Evolutionary conservation across 106 monocot genomes (phyloP), one percentile per base, ranked within the genome.

Genomic region (Dioscorea alata): DNA sequence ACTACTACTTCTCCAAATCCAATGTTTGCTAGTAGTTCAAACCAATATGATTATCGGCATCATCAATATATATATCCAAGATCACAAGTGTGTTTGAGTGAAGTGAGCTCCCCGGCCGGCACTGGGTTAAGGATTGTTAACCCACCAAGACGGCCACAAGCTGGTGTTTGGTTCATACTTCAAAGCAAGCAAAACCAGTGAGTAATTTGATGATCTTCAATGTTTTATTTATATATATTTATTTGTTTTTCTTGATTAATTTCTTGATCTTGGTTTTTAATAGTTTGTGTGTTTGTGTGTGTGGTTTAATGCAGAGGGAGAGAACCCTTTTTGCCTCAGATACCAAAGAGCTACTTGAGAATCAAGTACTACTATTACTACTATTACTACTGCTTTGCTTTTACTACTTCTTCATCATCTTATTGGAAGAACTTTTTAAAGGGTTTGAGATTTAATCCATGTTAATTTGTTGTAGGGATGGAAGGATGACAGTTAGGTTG

Each of bases 401-500:
- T 12, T 48, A 6, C 22, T 16, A 23, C 22, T 48, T 21, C 23
- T 23, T 18, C 50, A 23, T 25, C 20, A 8, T 48, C 23, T 20
- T 56, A 35, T 33, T 19, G 20, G 21, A 48, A 56, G 5, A 9
- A 24, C 2, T 33, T 6, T 10, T 33, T 16, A 42, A 42, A 42
- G 10, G 42, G 42, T 20, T 75, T 12, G 50, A 32, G 28, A 28
- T 28, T 28, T 28, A 28, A 28, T 28, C 28, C 28, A 28, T 66
- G 8, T 6, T 34, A 7, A 4, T 34, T 42, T 57, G 2, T 59
- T 49, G 4, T 20, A 89, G 89, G 74, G 82, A 89, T 79, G 85
- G 79, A 71, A 89, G 82, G 73, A 89, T 89, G 85, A 82, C 85
- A 60, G 66, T 89, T 64, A 76, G 79, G 74, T 71, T 84, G 79